Base-by-base conservation (phyloP, 2,329 filamentous ascomycete genomes). In the Talaromyces sp. region DNA sequence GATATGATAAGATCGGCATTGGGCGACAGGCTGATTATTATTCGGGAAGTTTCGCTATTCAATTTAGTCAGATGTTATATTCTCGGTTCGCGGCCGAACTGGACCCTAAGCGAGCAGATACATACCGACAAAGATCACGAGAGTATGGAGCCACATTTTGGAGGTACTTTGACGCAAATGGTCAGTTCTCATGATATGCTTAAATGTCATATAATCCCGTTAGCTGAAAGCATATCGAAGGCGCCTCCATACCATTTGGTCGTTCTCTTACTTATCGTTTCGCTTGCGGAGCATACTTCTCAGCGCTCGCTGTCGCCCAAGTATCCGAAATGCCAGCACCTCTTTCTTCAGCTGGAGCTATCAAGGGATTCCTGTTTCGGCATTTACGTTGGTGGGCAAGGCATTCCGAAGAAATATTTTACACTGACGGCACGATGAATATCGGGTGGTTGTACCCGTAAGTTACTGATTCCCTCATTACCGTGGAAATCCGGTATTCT, bases 11-110 rank as follows among this genome's bases (percentile, higher is more conserved):
- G 16, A 14, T 59, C 31, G 56, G 56, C 14, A 39, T 45, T 14
- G 91, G 93, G 65, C 89, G 91, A 65, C 90, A 93, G 76, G 92
- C 93, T 87, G 90, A 93, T 74, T 93, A 93, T 73, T 94, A 93
- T 76, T 92, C 89, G 0, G 90, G 90, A 10, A 91, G 88, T 65
- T 93, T 93, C 73, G 91, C 90, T 1, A 94, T 93, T 64, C 90
- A 93, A 70, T 91, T 91, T 70, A 79, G 93, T 4, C 90, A 94
- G 73, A 83, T 94, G 0, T 80, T 93, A 0, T 94, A 93, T 68
- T 85, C 89, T 37, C 91, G 90, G 68, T 77, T 93, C 1, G 89
- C 88, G 1, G 87, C 83, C 1, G 84, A 89, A 1, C 79, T 78
- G 10, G 90, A 93, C 69, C 86, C 86, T 0, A 82, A 82, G 43